Evolutionary conservation across 2,329 filamentous ascomycete genomes (phyloP), one percentile per base, ranked within the genome.

Genomic region (Alternaria novae-zelandiae): DNA sequence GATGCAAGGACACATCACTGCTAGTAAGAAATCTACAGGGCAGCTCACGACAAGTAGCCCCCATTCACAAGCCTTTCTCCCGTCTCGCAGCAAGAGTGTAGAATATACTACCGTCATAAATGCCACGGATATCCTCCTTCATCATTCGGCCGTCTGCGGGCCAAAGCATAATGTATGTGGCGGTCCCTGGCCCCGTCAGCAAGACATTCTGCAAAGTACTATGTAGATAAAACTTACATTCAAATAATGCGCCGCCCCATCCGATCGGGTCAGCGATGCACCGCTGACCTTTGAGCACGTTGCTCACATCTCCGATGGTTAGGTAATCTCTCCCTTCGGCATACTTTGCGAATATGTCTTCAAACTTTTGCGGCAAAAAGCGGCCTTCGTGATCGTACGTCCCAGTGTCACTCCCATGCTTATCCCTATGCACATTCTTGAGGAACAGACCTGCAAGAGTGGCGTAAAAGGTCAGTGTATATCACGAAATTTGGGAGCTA

Each of bases 61-160:
- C 7, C 30, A 15, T 32, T n/a, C n/a, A 49, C 10, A 26, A 36
- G 26, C 32, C 28, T 20, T 43, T 59, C 47, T 63, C 56, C 15
- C 61, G 61, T 47, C 51, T 64, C 44, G 59, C 72, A 3, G 74
- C 73, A 53, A 74, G 66, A 7, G 54, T 67, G 30, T 84, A 83
- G 64, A 85, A 86, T 46, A 86, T 79, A 69, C 84, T 85, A 6
- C 86, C 85, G 70, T 87, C 84, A 66, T 83, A 87, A 7, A 86
- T 77, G 11, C 82, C 71, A 20, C 85, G 73, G 11, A 87, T 80
- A 57, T 89, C 87, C 45, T 89, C 86, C 75, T 89, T 89, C 70
- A 76, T 81, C 77, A 88, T 82, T 53, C 80, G 79, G 0, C 87
- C 87, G 69, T 89, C 85, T 36, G 83, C 81, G 0, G 87, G 86